These are phyloP conservation scores for Paraglomus brasilianum DNA, from an alignment of 192 early-diverging fungal species.

Conservation along the genomic window DNA sequence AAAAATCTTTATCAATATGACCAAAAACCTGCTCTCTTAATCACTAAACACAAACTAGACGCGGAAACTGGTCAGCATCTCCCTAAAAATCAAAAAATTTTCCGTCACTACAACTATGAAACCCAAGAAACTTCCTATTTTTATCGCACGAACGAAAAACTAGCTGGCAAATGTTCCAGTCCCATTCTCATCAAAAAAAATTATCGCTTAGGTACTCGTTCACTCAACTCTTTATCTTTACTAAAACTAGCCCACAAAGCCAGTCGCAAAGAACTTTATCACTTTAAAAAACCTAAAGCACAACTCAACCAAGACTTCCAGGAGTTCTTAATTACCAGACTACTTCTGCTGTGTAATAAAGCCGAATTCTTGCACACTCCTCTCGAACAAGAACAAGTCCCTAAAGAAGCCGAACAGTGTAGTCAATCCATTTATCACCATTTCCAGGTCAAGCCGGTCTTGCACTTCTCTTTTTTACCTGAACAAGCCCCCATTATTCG, in stretches of 20 bases:
- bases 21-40: neutral
- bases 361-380: slow-evolving; percentile 5
- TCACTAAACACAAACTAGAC: neutral
- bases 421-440: neutral
- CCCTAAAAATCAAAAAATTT: slow-evolving; percentile 3
- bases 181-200: neutral
- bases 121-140: neutral
- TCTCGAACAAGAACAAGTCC: neutral
- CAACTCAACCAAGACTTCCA: neutral
- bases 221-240: slow-evolving; percentile 7
- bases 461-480: neutral
- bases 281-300: neutral
- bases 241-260: neutral
- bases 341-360: neutral
- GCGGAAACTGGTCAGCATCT: neutral
- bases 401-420: neutral
- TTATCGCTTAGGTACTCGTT: neutral
- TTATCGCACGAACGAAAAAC: neutral
- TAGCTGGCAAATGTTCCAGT: neutral
- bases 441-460: neutral
- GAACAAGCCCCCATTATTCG: neutral
- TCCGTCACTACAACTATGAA: neutral
- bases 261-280: neutral
- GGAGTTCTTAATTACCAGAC: slow-evolving; percentile 12
- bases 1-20: neutral